Evolutionary conservation across 352 stramenopile genomes (phyloP).

Genomic region (Phytophthora macrochlamydospora): DNA sequence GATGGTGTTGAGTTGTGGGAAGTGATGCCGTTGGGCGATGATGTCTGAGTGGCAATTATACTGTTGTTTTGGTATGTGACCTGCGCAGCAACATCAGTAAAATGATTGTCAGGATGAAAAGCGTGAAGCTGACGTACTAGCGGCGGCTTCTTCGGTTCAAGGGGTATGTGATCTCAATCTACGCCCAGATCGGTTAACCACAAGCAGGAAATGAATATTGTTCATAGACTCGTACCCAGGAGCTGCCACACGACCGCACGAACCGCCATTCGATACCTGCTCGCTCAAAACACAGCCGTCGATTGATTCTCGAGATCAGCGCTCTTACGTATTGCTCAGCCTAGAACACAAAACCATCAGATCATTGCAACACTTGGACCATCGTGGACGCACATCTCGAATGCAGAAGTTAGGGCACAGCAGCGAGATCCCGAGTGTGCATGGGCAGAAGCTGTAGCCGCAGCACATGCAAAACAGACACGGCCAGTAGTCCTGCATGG

Average conservation of each 20-base stretch:
- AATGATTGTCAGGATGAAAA: background rate
- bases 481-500: constrained; percentile 82
- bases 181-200: background rate
- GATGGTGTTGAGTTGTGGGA: constrained; percentile 10
- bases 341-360: constrained; percentile 28
- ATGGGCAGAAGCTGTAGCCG: constrained; percentile 71
- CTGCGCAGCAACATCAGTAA: constrained; percentile 1
- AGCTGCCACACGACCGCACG: constrained; percentile 57
- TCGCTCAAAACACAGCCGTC: constrained; percentile 60
- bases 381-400: constrained; percentile 53
- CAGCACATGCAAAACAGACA: constrained; percentile 76
- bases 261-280: constrained; percentile 66
- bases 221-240: constrained; percentile 41
- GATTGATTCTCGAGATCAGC: constrained; percentile 66
- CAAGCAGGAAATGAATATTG: background rate
- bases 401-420: constrained; percentile 79
- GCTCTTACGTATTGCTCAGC: constrained; percentile 73
- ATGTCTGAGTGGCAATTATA: constrained; percentile 7
- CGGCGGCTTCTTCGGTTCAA: constrained; percentile 34
- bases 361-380: background rate
- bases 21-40: constrained; percentile 11
- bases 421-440: constrained; percentile 67
- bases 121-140: constrained; percentile 12
- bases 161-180: constrained; percentile 76
- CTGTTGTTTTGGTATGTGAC: constrained; percentile 33